Evolutionary conservation across 176 grass and related monocot genomes (phyloP), one percentile per base, ranked within the genome.

Genomic region (Eleusine coracana): DNA sequence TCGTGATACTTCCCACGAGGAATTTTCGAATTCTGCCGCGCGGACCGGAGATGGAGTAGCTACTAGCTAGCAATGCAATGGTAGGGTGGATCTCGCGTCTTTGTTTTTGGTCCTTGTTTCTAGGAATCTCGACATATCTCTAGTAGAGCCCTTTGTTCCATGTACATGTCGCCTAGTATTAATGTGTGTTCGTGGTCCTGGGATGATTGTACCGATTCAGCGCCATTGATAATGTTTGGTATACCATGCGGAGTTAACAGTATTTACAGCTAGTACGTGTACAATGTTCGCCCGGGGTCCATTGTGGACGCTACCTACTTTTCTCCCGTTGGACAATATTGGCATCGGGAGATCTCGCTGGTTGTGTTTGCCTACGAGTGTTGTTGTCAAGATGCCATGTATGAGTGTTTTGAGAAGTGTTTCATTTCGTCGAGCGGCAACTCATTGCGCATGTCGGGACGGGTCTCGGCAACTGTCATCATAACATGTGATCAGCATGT

Each of bases 141-240:
- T 8, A 63, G 25, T 34, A 36, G 28, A 66, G 29, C 20, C 63
- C 16, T 52, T 31, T 18, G 66, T 49, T 78, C 25, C 52, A 17
- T 85, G 74, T 37, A 28, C 67, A 48, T 77, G 67, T 77, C 56
- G 56, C 56, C n/a, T 44, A 42, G 74, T 62, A 31, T 20, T 50
- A 0, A 10, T 10, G 21, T 38, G 66, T 34, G 50, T 75, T 46
- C 73, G 75, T 84, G 82, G 73, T 77, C 74, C 82, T 31, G 44
- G 34, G 21, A 29, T 63, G 21, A 29, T 63, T 63, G 60, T 62
- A 41, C 21, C 52, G 6, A 70, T 58, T 58, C 66, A 56, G 16
- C 78, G 40, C 40, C 36, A 59, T 58, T 29, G 49, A 16, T 20
- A 34, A 34, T 34, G 31, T 34, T 34, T 56, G 52, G 20, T 20